phyloP scores from a whole-genome alignment of 2,329 filamentous ascomycete genomes.

The Ophiostoma australiae region DNA sequence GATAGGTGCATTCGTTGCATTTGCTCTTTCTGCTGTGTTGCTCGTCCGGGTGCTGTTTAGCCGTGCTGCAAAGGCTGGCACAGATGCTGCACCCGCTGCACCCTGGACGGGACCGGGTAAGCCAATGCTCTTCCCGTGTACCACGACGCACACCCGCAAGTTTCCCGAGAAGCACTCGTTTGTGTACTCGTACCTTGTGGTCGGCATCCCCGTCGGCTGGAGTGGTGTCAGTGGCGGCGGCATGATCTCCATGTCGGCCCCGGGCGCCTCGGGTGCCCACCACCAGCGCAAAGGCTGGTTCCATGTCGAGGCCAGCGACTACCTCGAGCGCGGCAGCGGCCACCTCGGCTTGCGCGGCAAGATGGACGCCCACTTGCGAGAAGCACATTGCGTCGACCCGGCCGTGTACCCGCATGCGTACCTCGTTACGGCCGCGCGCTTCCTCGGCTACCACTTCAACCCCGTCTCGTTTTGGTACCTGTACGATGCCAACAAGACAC shows the following conservation, averaged over 20 bases:
- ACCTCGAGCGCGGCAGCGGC: slow-evolving; percentile 52
- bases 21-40: not conserved
- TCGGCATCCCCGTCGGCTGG: slow-evolving; percentile 63
- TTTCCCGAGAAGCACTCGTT: slow-evolving; percentile 66
- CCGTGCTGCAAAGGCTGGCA: not conserved
- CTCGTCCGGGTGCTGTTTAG: not conserved
- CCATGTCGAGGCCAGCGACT: slow-evolving; percentile 54
- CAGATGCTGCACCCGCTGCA: not conserved
- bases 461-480: slow-evolving; percentile 77
- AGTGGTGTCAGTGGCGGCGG: slow-evolving; percentile 47
- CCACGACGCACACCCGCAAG: slow-evolving; percentile 60
- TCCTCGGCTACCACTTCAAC: slow-evolving; percentile 68
- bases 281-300: slow-evolving; percentile 46
- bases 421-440: slow-evolving; percentile 63
- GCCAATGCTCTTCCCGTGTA: slow-evolving; percentile 59
- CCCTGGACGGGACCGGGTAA: slow-evolving; percentile 25
- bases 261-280: not conserved
- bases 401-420: slow-evolving; percentile 62
- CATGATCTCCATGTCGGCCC: slow-evolving; percentile 45
- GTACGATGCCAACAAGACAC: slow-evolving; percentile 53
- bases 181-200: slow-evolving; percentile 64
- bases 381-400: slow-evolving; percentile 51
- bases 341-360: slow-evolving; percentile 57
- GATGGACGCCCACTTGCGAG: slow-evolving; percentile 52
- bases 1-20: not conserved